Evolutionary conservation across 345 rosid species (phyloP), one percentile per base, ranked within the genome.

Genomic region (Gossypium raimondii): DNA sequence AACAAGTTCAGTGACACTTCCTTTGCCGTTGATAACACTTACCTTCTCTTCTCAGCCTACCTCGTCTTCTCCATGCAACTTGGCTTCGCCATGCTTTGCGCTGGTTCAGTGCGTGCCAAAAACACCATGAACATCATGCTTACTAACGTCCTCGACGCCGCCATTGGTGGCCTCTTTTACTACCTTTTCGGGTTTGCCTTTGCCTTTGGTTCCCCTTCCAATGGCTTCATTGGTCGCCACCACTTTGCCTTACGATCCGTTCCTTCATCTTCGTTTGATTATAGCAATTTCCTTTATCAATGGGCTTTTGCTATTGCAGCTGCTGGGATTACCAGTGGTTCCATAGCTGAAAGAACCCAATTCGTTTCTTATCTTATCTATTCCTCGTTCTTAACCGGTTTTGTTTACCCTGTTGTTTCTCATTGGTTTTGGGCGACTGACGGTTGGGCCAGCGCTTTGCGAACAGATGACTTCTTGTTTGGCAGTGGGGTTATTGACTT

Each of bases 231-330:
- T 8, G 98, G 98, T 67, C 82, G 79, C 34, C 93, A 92, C 47
- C 70, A 80, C 84, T 93, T 93, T 56, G 97, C 74, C 63, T 95
- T 93, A 12, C 75, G 78, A 57, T 17, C 81, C 7, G 52, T 85
- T 29, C 90, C 92, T 0, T 75, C 89, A 0, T 0, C 45, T 0
- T 0, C 2, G 11, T 59, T 73, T 4, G 97, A 93, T 60, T 93
- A 90, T 79, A 84, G 91, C 12, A 81, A 85, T 79, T 93, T 93
- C 77, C 97, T 93, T 22, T 93, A 89, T 67, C 98, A 93, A 78
- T 93, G 98, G 97, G 97, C 97, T 51, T 93, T 93, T 68, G 97
- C 98, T 11, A 93, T 93, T 20, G 97, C 98, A 5, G 98, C 97
- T 1, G 97, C 98, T 25, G 97, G 98, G 10, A 92, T 93, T 50